Base-by-base conservation (phyloP, 2,329 filamentous ascomycete genomes). In the Leptoxyphium fumago region DNA sequence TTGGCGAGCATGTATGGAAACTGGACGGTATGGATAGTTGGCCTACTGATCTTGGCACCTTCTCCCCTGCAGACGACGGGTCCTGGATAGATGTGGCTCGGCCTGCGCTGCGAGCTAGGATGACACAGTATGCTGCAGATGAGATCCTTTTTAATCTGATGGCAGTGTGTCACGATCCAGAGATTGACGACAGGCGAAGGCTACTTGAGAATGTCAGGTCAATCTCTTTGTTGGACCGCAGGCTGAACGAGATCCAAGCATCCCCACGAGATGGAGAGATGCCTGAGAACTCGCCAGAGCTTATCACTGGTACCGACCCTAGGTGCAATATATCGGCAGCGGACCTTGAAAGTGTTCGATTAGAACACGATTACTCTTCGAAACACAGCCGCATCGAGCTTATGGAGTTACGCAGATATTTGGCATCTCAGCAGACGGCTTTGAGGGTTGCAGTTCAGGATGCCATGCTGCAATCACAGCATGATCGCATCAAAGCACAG, bases 21-120 rank as follows among this genome's bases (percentile, higher is more conserved):
- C 76, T 96, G 5, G 89, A 96, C 61, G 89, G 89, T 4, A 68
- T 95, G 17, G 78, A 88, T 59, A 68, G 68, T 38, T 76, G 79
- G 50, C 89, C 86, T 2, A 72, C 77, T 29, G 73, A 70, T 45
- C 67, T 87, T 45, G 80, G 80, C 64, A 60, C 29, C 14, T 50
- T 50, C 43, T 46, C 51, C 62, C 66, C 63, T 17, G 52, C 60
- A 40, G 64, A 71, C 56, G 64, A 56, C 5, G 60, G 64, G 5
- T 71, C 80, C 53, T 94, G 87, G 87, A 69, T 85, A 2, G 61
- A 66, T 1, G 61, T 80, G 6, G 82, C 78, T 1, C 72, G 71
- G 42, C 73, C 76, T 0, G 73, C 79, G 8, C 80, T 94, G 43
- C 64, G 77, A 42, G 66, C 69, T 1, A 74, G 82, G 39, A 89